These are phyloP conservation scores for Microcera coccophila DNA, from an alignment of 2,329 filamentous ascomycete genomes.

Conservation along the genomic window DNA sequence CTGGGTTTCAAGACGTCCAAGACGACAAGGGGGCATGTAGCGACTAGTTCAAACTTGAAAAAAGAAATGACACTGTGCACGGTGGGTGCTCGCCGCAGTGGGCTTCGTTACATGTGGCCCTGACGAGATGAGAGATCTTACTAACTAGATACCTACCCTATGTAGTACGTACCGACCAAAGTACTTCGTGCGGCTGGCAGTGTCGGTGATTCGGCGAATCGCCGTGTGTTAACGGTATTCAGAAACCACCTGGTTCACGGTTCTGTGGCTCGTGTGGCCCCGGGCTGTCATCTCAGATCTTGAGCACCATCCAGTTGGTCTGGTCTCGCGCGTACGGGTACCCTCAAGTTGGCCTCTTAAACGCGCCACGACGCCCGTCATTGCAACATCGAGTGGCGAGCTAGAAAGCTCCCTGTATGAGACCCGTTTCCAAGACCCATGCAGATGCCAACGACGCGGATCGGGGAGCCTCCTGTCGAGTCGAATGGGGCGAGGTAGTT, in stretches of 20 bases:
- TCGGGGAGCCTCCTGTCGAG: neutral
- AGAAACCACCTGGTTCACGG: neutral
- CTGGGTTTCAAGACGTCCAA: too few relatives aligned
- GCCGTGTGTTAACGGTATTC: too few relatives aligned
- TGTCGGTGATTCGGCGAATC: too few relatives aligned
- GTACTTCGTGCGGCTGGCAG: too few relatives aligned
- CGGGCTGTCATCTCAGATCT: conserved; percentile 13
- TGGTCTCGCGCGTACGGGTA: conserved; percentile 7
- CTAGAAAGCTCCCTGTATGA: neutral
- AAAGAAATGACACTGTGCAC: too few relatives aligned
- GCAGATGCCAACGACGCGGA: neutral
- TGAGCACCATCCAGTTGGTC: conserved; percentile 12
- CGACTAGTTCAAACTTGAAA: too few relatives aligned
- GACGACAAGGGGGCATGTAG: too few relatives aligned
- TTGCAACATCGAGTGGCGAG: conserved; percentile 6
- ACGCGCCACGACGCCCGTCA: conserved; percentile 15
- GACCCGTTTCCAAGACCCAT: neutral
- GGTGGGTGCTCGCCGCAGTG: too few relatives aligned
- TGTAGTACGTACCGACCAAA: too few relatives aligned
- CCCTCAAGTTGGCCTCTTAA: conserved; percentile 13
- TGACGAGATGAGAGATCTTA: too few relatives aligned
- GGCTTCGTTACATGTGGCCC: too few relatives aligned
- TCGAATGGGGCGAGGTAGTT: neutral
- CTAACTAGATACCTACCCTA: too few relatives aligned
- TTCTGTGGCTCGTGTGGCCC: conserved; percentile 20